Base-by-base conservation (phyloP, 2,329 filamentous ascomycete genomes). In the Graphiopsis chlorocephala region DNA sequence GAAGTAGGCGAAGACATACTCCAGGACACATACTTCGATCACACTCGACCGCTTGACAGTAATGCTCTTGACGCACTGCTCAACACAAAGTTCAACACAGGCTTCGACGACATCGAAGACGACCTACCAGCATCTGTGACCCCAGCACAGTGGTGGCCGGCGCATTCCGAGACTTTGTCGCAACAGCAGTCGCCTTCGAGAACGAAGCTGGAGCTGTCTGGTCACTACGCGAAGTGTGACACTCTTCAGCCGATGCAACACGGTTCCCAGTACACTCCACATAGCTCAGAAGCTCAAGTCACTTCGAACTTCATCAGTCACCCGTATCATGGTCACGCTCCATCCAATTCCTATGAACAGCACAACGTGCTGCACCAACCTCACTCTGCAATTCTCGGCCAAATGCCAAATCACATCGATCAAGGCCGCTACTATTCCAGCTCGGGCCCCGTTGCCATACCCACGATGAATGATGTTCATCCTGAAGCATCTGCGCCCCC, bases 1-100 rank as follows among this genome's bases (percentile, higher is more conserved):
- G 35, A 63, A 5, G 28, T 28, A 2, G 53, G 33, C 28, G 42
- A 58, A 14, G 38, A 64, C 42, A 64, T 64, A 42, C 29, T 64
- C 6, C 61, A 58, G 12, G 61, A 64, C 31, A 50, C 38, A 7
- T 57, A 47, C 52, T 62, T 62, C 33, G 60, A 62, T 25, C 60
- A 62, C 25, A 31, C 25, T 10, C 17, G 28, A 25, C 60, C 29
- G 25, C 60, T 62, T 23, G 60, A 62, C 25, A 55, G 35, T 33
- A 45, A 35, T 15, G 60, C 48, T 23, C 25, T 62, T n/a, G 48
- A 62, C 33, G 60, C 60, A 14, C 47, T 62, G 3, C 60, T 62
- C 48, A 38, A 55, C 25, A 62, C 48, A n/a, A 55, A 35, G 11
- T 55, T 62, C 60, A 50, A 62, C 48, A 25, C 31, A 15, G 33